Percentiles rank a stretch among this genome's conserved stretches.
These are phyloP conservation scores for Stylosanthes scabra DNA, from an alignment of 331 rosid genomes.

Conservation along the genomic window DNA sequence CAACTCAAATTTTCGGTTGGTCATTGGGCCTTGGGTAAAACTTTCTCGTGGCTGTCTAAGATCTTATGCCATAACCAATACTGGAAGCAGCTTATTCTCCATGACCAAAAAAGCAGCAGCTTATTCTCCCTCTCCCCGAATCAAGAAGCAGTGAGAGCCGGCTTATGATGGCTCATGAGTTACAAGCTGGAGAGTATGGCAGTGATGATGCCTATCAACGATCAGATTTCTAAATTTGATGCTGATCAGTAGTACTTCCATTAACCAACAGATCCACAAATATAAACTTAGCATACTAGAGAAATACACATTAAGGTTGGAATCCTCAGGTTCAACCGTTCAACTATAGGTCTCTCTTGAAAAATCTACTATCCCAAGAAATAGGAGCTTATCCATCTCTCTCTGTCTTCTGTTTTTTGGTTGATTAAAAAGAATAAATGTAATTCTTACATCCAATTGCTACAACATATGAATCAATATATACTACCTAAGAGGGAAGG, in stretches of 20 bases:
- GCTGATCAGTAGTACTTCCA: background rate
- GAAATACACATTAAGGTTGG: background rate
- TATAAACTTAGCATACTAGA: background rate
- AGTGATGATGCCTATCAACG: background rate
- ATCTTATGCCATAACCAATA: background rate
- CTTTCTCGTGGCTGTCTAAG: background rate
- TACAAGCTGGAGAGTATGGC: background rate
- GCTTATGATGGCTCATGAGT: background rate
- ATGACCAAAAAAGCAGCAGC: no score
- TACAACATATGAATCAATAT: slow-evolving; percentile 42
- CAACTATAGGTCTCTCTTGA: background rate
- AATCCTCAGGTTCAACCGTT: background rate
- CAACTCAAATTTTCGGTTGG: no score
- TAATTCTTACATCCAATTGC: slow-evolving; percentile 37
- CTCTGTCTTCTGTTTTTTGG: no score
- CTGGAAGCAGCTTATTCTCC: background rate
- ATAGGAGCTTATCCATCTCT: slow-evolving; percentile 1
- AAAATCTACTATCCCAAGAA: slow-evolving; percentile 11
- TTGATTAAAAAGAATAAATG: slow-evolving; percentile 3
- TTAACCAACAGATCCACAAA: background rate
- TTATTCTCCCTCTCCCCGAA: no score
- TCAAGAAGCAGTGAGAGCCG: background rate
- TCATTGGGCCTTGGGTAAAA: no score
- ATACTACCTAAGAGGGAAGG: slow-evolving; percentile 25
- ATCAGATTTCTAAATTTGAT: background rate